These are phyloP conservation scores for Trametes cinnabarina DNA, from an alignment of 768 basidiomycete species.

Conservation along the genomic window DNA sequence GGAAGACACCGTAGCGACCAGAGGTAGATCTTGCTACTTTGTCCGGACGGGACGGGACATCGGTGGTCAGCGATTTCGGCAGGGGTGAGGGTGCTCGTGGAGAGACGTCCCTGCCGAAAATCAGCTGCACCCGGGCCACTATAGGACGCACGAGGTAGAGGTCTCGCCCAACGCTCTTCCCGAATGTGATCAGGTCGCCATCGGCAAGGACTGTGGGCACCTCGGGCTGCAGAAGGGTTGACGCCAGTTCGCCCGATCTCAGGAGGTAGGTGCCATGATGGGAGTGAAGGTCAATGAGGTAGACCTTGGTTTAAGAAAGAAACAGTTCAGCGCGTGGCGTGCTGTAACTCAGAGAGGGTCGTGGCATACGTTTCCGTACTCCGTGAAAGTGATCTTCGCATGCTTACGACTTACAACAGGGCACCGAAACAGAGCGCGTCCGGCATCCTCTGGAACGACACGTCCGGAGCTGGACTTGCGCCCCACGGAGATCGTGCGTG, in stretches of 20 bases:
- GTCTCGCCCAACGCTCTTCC: constrained; percentile 68
- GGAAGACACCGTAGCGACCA: constrained; percentile 64
- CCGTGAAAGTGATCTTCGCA: constrained; percentile 72
- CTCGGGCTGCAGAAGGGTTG: constrained; percentile 53
- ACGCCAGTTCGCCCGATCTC: constrained; percentile 47
- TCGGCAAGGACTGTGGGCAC: constrained; percentile 56
- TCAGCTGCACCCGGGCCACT: constrained; percentile 56
- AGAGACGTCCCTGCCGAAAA: constrained; percentile 32
- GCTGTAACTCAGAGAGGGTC: constrained; percentile 18
- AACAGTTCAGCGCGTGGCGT: constrained; percentile 21
- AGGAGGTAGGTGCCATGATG: constrained; percentile 76
- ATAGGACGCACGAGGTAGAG: constrained; percentile 62
- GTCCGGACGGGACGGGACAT: constrained; percentile 12
- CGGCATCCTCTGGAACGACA: constrained; percentile 29
- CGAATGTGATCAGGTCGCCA: constrained; percentile 74
- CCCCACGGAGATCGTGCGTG: constrained; percentile 60
- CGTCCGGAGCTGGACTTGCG: constrained; percentile 57
- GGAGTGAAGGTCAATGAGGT: constrained; percentile 66
- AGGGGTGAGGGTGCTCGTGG: constrained; percentile 7
- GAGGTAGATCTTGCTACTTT: constrained; percentile 36
- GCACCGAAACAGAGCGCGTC: constrained; percentile 66
- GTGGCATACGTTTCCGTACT: constrained; percentile 59
- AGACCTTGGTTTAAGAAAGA: constrained; percentile 45
- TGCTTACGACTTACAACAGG: constrained; percentile 78
- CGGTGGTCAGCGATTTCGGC: constrained; percentile 6